These are phyloP conservation scores for Gaultheria prostrata DNA, from an alignment of 148 eudicot genomes.

Conservation along the genomic window DNA sequence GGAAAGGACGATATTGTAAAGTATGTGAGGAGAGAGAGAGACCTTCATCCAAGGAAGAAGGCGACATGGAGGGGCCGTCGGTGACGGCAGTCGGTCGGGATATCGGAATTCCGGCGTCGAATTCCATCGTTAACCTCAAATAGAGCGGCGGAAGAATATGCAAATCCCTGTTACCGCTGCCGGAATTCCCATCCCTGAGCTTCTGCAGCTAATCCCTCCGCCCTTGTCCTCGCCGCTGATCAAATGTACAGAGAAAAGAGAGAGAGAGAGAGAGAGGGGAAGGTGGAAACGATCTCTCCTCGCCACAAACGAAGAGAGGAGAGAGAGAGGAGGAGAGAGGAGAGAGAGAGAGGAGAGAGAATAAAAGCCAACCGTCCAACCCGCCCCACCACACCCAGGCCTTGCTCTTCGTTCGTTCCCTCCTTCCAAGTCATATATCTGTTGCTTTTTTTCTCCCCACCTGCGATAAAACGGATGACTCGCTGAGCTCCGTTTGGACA, in stretches of 20 bases:
- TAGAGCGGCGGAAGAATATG: neutral
- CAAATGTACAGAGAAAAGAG: neutral
- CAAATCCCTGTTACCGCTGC: neutral
- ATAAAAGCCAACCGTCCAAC: conserved; percentile 55
- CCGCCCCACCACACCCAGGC: neutral
- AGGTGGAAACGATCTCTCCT: conserved; percentile 31
- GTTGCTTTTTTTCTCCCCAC: neutral
- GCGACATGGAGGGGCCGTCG: conserved; percentile 39
- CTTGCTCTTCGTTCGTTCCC: neutral
- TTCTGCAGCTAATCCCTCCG: neutral
- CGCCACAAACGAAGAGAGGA: conserved; percentile 41
- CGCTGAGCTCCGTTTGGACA: no score
- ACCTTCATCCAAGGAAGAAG: conserved; percentile 52
- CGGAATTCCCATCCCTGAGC: conserved; percentile 22
- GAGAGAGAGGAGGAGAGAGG: neutral
- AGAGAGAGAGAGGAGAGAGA: conserved; percentile 20
- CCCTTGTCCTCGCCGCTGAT: conserved; percentile 8
- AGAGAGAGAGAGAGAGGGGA: neutral
- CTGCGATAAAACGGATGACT: neutral
- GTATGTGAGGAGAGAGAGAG: neutral
- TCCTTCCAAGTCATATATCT: conserved; percentile 11
- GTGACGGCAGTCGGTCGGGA: conserved; percentile 30
- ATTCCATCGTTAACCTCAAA: conserved; percentile 10
- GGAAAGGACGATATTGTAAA: neutral
- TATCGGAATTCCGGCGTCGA: conserved; percentile 32